These are phyloP conservation scores for Cetradonia linearis DNA, from an alignment of 495 filamentous ascomycete species.

Conservation along the genomic window DNA sequence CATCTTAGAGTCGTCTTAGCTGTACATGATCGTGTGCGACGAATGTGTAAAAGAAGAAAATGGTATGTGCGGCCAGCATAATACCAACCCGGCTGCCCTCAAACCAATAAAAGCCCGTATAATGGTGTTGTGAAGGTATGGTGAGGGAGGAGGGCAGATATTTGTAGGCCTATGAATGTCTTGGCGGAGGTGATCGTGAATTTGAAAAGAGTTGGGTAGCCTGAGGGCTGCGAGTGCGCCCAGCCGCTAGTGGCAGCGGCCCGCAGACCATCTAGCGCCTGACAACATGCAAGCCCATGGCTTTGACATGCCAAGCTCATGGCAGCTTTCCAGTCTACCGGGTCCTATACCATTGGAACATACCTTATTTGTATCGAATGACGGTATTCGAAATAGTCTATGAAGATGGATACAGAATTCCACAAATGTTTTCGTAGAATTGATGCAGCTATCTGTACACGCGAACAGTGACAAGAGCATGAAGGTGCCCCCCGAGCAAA, in stretches of 20 bases:
- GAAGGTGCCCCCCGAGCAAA: too few species aligned
- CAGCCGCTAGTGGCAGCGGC: conserved; percentile 6
- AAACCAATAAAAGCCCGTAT: not conserved
- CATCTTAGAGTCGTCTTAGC: conserved; percentile 1
- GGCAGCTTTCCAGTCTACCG: too few species aligned
- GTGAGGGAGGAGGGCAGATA: not conserved
- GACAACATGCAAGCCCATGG: too few species aligned
- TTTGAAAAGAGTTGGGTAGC: not conserved
- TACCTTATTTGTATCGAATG: too few species aligned
- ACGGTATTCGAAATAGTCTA: too few species aligned
- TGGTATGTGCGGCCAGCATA: not conserved
- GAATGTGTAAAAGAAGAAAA: not conserved
- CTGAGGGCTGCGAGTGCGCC: not conserved
- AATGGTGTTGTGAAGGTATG: not conserved
- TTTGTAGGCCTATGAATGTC: not conserved
- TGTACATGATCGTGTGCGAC: not conserved
- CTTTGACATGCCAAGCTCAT: too few species aligned
- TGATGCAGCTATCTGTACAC: too few species aligned
- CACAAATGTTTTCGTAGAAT: too few species aligned
- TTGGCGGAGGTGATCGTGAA: not conserved
- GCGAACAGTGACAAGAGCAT: too few species aligned
- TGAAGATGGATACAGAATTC: too few species aligned
- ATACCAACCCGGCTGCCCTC: too few species aligned
- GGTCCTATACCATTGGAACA: too few species aligned
- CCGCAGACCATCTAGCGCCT: not conserved